Evolutionary conservation across 495 filamentous ascomycete genomes (phyloP).

Genomic region (Daldinia vernicosa): DNA sequence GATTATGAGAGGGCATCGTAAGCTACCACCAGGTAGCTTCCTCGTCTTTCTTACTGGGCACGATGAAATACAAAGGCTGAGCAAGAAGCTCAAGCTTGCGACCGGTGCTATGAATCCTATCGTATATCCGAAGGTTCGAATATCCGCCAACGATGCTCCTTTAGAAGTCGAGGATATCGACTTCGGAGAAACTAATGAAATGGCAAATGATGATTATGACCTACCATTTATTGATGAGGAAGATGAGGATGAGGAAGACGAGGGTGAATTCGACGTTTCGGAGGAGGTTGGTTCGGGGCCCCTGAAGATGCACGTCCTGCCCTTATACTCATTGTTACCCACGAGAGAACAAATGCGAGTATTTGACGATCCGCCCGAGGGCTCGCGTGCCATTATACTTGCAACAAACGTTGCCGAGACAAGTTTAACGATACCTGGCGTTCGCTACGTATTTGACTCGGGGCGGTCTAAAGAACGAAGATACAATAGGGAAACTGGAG

Average conservation of each 20-base stretch:
- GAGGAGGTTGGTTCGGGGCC: slow-evolving; percentile 61
- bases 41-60: slow-evolving; percentile 97
- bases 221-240: slow-evolving; percentile 56
- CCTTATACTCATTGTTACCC: slow-evolving; percentile 93
- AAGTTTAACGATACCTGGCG: slow-evolving; percentile 93
- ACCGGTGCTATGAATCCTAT: slow-evolving; percentile 66
- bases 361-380: slow-evolving; percentile 88
- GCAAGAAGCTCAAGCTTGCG: slow-evolving; percentile 76
- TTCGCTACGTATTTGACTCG: slow-evolving; percentile 93
- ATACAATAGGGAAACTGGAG: slow-evolving; percentile 83
- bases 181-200: slow-evolving; percentile 67
- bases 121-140: slow-evolving; percentile 69
- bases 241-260: slow-evolving; percentile 61
- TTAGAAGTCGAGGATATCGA: slow-evolving; percentile 90
- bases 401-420: slow-evolving; percentile 99
- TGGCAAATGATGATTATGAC: slow-evolving; percentile 52
- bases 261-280: slow-evolving; percentile 67
- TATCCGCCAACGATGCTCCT: slow-evolving; percentile 80
- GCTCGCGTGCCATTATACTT: slow-evolving; percentile 85
- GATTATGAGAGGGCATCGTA: slow-evolving; percentile 85
- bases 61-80: slow-evolving; percentile 83
- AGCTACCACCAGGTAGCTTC: slow-evolving; percentile 90
- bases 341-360: slow-evolving; percentile 91
- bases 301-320: slow-evolving; percentile 81
- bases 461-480: slow-evolving; percentile 91